Evolutionary conservation across 2,329 filamentous ascomycete species (phyloP).

Genomic region (Fusarium sp.): DNA sequence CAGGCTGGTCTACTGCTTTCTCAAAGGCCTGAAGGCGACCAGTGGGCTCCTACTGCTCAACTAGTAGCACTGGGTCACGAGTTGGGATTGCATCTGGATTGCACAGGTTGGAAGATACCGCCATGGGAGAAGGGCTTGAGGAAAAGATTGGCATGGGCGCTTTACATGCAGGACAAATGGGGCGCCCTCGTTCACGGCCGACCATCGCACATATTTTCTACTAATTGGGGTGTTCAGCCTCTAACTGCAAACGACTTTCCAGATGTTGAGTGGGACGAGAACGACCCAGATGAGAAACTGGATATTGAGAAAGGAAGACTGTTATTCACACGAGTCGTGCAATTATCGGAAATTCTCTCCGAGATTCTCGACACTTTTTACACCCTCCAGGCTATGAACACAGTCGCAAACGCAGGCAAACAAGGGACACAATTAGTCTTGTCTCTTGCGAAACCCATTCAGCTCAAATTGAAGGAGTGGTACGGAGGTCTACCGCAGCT

Average conservation of each 20-base stretch:
- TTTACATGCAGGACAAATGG: slow-evolving; percentile 97
- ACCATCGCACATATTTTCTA: slow-evolving; percentile 78
- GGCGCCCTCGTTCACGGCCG: slow-evolving; percentile 86
- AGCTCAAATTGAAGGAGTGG: slow-evolving; percentile 87
- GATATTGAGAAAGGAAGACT: slow-evolving; percentile 77
- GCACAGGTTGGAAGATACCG: slow-evolving; percentile 87
- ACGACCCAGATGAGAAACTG: slow-evolving; percentile 70
- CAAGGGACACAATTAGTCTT: slow-evolving; percentile 81
- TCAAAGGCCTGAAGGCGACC: slow-evolving; percentile 81
- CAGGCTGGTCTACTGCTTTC: slow-evolving; percentile 82
- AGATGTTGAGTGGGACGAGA: slow-evolving; percentile 76
- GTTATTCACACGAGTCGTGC: slow-evolving; percentile 81
- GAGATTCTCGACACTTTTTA: slow-evolving; percentile 89
- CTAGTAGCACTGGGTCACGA: slow-evolving; percentile 89
- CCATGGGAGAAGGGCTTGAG: slow-evolving; percentile 87
- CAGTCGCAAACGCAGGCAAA: slow-evolving; percentile 73
- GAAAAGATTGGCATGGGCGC: slow-evolving; percentile 88
- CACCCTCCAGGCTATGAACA: slow-evolving; percentile 80
- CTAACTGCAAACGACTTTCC: slow-evolving; percentile 78
- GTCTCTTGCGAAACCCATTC: slow-evolving; percentile 82
- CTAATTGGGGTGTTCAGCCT: slow-evolving; percentile 81
- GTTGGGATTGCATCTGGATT: slow-evolving; percentile 89
- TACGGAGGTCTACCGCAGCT: slow-evolving; percentile 75
- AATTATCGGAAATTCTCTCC: slow-evolving; percentile 79
- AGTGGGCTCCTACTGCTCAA: slow-evolving; percentile 88